Conservation (phyloP, 805 yeast genomes). For the Sugiyamaella floridensis region DNA sequence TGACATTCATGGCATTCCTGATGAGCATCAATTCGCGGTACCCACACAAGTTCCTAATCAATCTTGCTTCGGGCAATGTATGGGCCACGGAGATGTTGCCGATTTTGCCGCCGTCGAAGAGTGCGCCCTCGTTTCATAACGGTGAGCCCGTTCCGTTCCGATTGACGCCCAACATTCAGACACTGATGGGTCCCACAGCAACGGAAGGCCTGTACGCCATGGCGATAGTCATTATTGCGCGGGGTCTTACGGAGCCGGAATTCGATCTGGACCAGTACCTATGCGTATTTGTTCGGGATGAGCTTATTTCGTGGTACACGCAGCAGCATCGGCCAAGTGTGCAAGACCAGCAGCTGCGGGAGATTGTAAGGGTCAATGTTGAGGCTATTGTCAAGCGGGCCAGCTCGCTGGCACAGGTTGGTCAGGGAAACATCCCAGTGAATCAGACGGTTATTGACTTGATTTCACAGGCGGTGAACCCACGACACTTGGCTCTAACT, state of each 20-base stretch:
- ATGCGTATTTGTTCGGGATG: constrained; percentile 94
- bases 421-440: constrained; percentile 56
- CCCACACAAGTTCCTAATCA: constrained; percentile 86
- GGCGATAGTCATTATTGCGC: constrained; percentile 74
- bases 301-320: constrained; percentile 88
- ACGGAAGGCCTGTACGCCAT: constrained; percentile 88
- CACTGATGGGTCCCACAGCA: constrained; percentile 87
- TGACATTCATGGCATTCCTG: constrained; percentile 88
- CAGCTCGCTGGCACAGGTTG: constrained; percentile 62
- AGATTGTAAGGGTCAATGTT: constrained; percentile 81
- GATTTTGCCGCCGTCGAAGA: constrained; percentile 37
- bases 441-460: constrained; percentile 86
- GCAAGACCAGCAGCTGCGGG: constrained; percentile 76
- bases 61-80: constrained; percentile 75
- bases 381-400: constrained; percentile 78
- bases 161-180: constrained; percentile 91
- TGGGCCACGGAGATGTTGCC: constrained; percentile 97
- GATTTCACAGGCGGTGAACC: constrained; percentile 91
- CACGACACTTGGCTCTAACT: constrained; percentile 83
- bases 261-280: constrained; percentile 85
- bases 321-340: constrained; percentile 75
- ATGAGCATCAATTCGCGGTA: constrained; percentile 88
- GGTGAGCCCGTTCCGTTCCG: constrained; percentile 94
- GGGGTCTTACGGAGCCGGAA: constrained; percentile 85
- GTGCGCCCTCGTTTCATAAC: constrained; percentile 80